Base-by-base conservation (phyloP, 1,139 yeast genomes). In the Kodamaea anthophila region DNA sequence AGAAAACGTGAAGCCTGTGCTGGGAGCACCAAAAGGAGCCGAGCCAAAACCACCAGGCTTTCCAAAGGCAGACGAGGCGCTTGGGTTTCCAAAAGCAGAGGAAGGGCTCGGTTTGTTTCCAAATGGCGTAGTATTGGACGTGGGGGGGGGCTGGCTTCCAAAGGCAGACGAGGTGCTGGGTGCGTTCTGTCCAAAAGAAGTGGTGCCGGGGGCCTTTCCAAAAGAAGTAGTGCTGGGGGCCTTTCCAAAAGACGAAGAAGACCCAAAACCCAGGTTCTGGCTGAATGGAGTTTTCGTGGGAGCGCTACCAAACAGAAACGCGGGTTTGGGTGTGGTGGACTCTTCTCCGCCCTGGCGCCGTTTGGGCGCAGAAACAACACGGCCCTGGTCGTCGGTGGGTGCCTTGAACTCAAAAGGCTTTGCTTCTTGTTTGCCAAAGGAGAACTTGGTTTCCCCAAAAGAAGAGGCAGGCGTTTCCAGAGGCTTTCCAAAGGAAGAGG, bases 401-500 rank as follows among this genome's bases (percentile, higher is more conserved):
- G n/a, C n/a, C n/a, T n/a, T n/a, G 3, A 13, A 23, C 14, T 15
- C 12, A 18, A 10, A 13, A 11, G 13, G 19, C 12, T 21, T 21
- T 11, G 30, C 15, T 15, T 27, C 25, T 6, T 21, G 23, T n/a
- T 15, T 20, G 5, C 30, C 30, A 28, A 25, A 19, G 4, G 28
- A 13, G 14, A 26, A 22, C 11, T 4, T n/a, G 10, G 5, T 24
- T 25, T 9, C 42, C 43, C 29, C n/a, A 23, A 41, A 41, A 7
- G 37, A 26, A 19, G 40, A 34, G 13, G 15, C 23, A 12, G 34
- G 34, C 10, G 34, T n/a, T n/a, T n/a, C n/a, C n/a, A n/a, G n/a
- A n/a, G n/a, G n/a, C n/a, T n/a, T 26, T 7, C 39, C 38, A 23
- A 35, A 35, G 19, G 15, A 15, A 15, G 28, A 32, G 3, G 20